phyloP scores from a whole-genome alignment of 768 basidiomycete genomes.

The Sporobolomyces roseus region DNA sequence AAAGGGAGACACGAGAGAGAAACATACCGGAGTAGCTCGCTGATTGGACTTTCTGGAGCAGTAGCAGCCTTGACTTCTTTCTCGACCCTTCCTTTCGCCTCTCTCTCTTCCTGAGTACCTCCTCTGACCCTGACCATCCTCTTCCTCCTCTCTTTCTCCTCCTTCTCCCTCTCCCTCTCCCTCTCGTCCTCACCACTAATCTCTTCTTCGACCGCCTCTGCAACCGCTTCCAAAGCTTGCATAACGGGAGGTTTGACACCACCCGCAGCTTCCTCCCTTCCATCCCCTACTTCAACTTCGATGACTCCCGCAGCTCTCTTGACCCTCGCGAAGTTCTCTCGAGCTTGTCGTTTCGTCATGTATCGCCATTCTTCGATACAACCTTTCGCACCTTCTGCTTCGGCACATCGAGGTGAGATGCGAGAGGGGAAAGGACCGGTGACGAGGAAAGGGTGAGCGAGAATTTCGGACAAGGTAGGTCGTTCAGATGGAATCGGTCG shows the following conservation, averaged over 20 bases:
- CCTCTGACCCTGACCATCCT: constrained; percentile 17
- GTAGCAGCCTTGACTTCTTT: constrained; percentile 95
- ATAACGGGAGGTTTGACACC: constrained; percentile 30
- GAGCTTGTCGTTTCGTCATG: constrained; percentile 26
- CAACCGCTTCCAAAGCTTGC: constrained; percentile 58
- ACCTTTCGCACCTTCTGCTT: constrained; percentile 45
- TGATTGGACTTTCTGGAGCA: constrained; percentile 90
- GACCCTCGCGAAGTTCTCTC: constrained; percentile 29
- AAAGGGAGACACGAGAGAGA: not conserved
- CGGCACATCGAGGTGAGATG: constrained; percentile 75
- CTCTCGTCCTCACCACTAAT: not conserved
- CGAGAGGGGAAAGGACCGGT: constrained; percentile 70
- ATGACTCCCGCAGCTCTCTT: constrained; percentile 23
- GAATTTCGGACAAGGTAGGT: constrained; percentile 77
- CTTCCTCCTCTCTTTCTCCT: not conserved
- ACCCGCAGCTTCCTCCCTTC: constrained; percentile 14
- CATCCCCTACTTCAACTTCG: constrained; percentile 13
- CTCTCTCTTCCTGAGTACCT: constrained; percentile 16
- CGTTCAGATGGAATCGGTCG: constrained; percentile 55
- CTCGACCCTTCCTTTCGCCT: constrained; percentile 56
- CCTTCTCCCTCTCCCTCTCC: not conserved
- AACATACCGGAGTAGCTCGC: constrained; percentile 67
- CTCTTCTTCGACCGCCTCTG: constrained; percentile 44
- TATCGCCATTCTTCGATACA: constrained; percentile 30
- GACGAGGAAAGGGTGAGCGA: constrained; percentile 78